Percentiles rank a stretch among this genome's conserved stretches.
Conservation (phyloP, 164 flowering plant genomes). For the Nymphaea thermarum region DNA sequence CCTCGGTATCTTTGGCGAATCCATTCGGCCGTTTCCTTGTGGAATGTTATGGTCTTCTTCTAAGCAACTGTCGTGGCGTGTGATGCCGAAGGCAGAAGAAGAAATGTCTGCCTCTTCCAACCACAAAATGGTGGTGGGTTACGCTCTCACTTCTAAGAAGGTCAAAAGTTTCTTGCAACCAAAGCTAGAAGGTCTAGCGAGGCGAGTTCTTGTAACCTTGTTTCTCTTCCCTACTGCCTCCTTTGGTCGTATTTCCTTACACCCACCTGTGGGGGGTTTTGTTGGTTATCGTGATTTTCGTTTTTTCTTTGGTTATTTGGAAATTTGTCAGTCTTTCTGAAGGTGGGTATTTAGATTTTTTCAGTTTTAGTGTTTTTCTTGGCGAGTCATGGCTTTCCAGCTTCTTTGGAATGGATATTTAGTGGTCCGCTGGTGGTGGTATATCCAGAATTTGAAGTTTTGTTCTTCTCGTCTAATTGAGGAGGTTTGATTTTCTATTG, state of each 20-base stretch:
- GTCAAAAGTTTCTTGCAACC: conserved; percentile 27
- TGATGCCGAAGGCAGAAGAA: neutral
- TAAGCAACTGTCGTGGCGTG: neutral
- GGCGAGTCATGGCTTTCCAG: neutral
- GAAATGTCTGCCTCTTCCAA: neutral
- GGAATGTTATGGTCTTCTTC: neutral
- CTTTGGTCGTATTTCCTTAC: neutral
- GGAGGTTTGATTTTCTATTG: neutral
- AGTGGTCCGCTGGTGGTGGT: neutral
- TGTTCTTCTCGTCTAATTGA: neutral
- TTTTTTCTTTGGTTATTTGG: no score
- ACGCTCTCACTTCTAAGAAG: conserved; percentile 29
- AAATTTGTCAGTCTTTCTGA: neutral
- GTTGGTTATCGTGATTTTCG: neutral
- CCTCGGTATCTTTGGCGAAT: neutral
- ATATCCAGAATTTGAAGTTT: neutral
- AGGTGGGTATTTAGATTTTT: neutral
- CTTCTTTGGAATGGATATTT: neutral
- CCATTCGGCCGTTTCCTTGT: neutral
- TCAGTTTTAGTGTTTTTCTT: neutral
- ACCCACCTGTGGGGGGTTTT: neutral
- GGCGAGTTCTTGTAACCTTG: conserved; percentile 4
- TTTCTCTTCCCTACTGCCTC: neutral
- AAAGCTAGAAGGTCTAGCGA: conserved; percentile 17
- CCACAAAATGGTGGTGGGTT: conserved; percentile 16